Conservation (phyloP, 2,329 filamentous ascomycete species). For the Myriosclerotinia curreyana region DNA sequence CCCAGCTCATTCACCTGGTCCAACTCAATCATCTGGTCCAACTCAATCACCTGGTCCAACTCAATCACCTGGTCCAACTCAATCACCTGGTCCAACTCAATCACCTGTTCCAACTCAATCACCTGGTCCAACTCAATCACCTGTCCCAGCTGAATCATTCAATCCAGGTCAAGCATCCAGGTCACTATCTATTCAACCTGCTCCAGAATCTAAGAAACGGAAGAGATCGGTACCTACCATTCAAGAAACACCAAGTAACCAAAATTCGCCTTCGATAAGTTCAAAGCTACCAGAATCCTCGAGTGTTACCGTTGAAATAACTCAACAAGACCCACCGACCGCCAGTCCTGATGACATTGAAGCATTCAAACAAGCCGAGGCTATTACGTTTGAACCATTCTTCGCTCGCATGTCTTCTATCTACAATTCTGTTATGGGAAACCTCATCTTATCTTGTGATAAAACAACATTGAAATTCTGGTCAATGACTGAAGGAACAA, state of each 20-base stretch:
- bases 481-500: slow-evolving; percentile 21
- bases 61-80: too few species aligned
- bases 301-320: background rate
- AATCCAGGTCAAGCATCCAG: background rate
- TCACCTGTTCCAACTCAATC: too few species aligned
- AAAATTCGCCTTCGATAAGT: background rate
- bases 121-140: too few species aligned
- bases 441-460: slow-evolving; percentile 34
- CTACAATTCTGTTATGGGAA: slow-evolving; percentile 31
- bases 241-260: background rate
- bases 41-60: too few species aligned
- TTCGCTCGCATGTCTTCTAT: slow-evolving; percentile 29
- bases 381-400: slow-evolving; percentile 25
- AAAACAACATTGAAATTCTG: slow-evolving; percentile 31
- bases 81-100: too few species aligned
- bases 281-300: background rate
- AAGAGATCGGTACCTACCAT: background rate
- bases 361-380: slow-evolving; percentile 23
- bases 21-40: too few species aligned
- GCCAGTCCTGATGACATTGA: slow-evolving; percentile 6
- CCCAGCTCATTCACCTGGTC: too few species aligned
- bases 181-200: background rate
- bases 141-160: too few species aligned
- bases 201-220: background rate
- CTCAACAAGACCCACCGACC: background rate